A percentile compares a stretch with the other conserved stretches of the same genome.
These are phyloP conservation scores for Dendrocalamus latiflorus DNA, from an alignment of 202 grass and related monocot species.

Conservation along the genomic window DNA sequence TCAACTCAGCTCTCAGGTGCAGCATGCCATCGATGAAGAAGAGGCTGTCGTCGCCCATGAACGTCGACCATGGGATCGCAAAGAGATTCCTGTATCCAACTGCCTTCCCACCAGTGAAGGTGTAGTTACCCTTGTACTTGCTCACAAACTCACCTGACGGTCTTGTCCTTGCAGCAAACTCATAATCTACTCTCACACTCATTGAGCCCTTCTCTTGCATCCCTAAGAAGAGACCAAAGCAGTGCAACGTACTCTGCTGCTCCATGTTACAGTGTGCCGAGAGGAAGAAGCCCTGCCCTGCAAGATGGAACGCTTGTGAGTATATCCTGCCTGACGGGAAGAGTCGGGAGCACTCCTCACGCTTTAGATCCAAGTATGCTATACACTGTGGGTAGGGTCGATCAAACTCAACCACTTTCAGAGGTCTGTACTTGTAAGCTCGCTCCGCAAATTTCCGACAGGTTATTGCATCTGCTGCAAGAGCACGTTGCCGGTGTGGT, in stretches of 20 bases:
- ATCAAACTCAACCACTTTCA: slow-evolving; percentile 90
- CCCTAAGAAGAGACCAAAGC: slow-evolving; percentile 94
- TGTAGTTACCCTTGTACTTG: slow-evolving; percentile 98
- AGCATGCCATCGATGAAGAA: slow-evolving; percentile 80
- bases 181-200: slow-evolving; percentile 88
- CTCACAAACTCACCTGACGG: slow-evolving; percentile 77
- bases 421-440: slow-evolving; percentile 70
- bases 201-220: slow-evolving; percentile 98
- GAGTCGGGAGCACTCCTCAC: slow-evolving; percentile 76
- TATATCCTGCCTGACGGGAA: slow-evolving; percentile 83
- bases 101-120: slow-evolving; percentile 91
- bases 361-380: slow-evolving; percentile 85
- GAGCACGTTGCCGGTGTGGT: slow-evolving; percentile 52
- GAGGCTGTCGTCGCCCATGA: slow-evolving; percentile 84
- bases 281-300: slow-evolving; percentile 90
- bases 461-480: slow-evolving; percentile 43
- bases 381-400: slow-evolving; percentile 88
- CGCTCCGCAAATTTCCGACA: slow-evolving; percentile 48
- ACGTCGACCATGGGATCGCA: slow-evolving; percentile 71
- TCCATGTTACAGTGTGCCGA: slow-evolving; percentile 96
- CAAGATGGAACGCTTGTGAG: slow-evolving; percentile 88
- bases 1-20: slow-evolving; percentile 89
- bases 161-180: slow-evolving; percentile 82
- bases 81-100: slow-evolving; percentile 95
- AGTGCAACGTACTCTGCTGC: slow-evolving; percentile 78